Conservation (phyloP, 2,329 filamentous ascomycete species). For the Zopfia rhizophila region DNA sequence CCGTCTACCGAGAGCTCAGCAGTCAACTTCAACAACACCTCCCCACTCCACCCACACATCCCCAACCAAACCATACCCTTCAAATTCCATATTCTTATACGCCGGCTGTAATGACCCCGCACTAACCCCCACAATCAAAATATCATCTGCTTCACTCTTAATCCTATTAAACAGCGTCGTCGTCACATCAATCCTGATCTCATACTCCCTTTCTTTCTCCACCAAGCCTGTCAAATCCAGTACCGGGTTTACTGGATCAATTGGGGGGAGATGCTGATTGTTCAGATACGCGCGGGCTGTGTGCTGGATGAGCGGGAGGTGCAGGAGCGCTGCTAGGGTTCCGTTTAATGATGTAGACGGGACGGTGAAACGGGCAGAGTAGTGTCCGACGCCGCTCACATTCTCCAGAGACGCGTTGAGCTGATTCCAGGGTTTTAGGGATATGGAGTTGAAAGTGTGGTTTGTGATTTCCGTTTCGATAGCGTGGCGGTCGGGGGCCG, state of each 20-base stretch:
- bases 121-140: slow-evolving; percentile 16
- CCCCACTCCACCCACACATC: slow-evolving; percentile 16
- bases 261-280: slow-evolving; percentile 35
- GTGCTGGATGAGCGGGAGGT: slow-evolving; percentile 39
- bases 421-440: slow-evolving; percentile 48
- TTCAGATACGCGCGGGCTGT: slow-evolving; percentile 44
- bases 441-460: slow-evolving; percentile 31
- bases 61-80: slow-evolving; percentile 21
- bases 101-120: slow-evolving; percentile 10
- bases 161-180: slow-evolving; percentile 46
- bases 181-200: slow-evolving; percentile 42
- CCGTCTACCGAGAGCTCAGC: no score
- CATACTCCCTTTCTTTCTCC: slow-evolving; percentile 19
- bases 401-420: slow-evolving; percentile 31
- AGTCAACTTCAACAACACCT: slow-evolving; percentile 3
- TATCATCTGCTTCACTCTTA: slow-evolving; percentile 23
- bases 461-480: slow-evolving; percentile 35
- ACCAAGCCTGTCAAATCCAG: slow-evolving; percentile 38
- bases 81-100: slow-evolving; percentile 1
- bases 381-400: slow-evolving; percentile 48
- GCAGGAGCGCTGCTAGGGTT: slow-evolving; percentile 35
- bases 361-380: slow-evolving; percentile 45
- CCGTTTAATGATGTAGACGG: no score
- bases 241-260: slow-evolving; percentile 40
- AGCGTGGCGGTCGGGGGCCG: slow-evolving; percentile 47